These are phyloP conservation scores for Saccharum spontaneum DNA, from an alignment of 176 grass and related monocot species.

Conservation along the genomic window DNA sequence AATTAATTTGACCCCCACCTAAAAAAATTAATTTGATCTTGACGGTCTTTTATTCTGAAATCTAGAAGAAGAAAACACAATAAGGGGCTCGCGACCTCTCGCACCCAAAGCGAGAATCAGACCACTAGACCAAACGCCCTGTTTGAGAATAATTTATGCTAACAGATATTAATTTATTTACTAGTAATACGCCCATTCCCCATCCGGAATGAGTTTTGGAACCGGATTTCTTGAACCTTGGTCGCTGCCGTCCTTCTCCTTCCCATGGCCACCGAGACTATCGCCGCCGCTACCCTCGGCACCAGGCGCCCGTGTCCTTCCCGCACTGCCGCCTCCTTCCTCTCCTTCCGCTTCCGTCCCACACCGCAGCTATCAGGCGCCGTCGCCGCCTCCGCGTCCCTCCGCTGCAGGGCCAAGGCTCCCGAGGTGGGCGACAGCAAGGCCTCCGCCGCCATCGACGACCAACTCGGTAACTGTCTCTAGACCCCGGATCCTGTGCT, in stretches of 20 bases:
- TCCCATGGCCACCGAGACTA: background rate
- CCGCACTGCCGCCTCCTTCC: background rate
- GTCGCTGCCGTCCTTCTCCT: no score
- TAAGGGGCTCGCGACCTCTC: constrained; percentile 78
- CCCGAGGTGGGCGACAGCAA: background rate
- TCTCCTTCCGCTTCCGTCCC: background rate
- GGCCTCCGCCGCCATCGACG: background rate
- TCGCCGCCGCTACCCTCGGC: background rate
- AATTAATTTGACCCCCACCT: no score
- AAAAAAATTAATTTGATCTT: no score
- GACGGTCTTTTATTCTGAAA: no score
- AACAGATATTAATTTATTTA: no score
- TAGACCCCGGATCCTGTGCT: background rate
- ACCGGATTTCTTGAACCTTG: no score
- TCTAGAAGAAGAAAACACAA: no score
- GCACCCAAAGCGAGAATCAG: constrained; percentile 96
- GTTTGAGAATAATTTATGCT: no score
- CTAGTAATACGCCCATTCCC: no score
- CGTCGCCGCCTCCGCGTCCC: background rate
- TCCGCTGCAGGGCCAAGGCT: constrained; percentile 9
- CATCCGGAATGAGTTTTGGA: no score
- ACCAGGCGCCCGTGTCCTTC: background rate
- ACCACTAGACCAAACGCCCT: no score
- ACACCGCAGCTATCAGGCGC: background rate
- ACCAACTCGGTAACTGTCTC: constrained; percentile 4